Base-by-base conservation (phyloP, 345 rosid species). In the Stellera chamaejasme region DNA sequence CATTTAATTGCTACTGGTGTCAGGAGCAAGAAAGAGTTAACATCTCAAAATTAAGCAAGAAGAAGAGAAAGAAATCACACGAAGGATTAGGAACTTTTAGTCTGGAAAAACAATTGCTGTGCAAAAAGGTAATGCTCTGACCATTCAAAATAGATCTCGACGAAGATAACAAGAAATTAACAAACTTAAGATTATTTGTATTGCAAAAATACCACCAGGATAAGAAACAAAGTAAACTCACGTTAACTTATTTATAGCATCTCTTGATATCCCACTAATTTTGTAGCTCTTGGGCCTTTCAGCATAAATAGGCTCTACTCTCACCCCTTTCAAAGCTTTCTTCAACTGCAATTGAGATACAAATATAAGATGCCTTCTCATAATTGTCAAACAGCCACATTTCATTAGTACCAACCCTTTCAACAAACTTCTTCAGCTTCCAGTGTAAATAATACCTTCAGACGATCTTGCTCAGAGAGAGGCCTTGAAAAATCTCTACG, bases 251-350 rank as follows among this genome's bases (percentile, higher is more conserved):
- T 74, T 55, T 16, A 76, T 75, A 13, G 80, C 69, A 59, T 76
- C 74, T 41, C 72, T 46, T 43, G 80, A 68, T 66, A 76, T 56
- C 42, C 80, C 80, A 26, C 69, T 65, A 54, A 72, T 62, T 39
- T 62, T 15, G 65, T 76, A 76, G 50, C 69, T 76, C 60, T 74
- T 72, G 39, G 77, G 72, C 50, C 69, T 68, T 60, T 67, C 72
- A 50, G 74, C 63, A 28, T 76, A 77, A n/a, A 74, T 76, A 46
- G 72, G 77, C 66, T 76, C 77, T 58, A 72, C 74, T 55, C 72
- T 75, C 14, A 75, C 71, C 32, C 80, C 80, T 69, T 74, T 75
- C 28, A 75, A 73, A 15, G 72, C 69, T 60, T 69, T 76, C 73
- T 76, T 72, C 13, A 76, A 70, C 77, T 76, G 66, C 13, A 67